phyloP scores from a whole-genome alignment of 768 basidiomycete species.

The Candolleomyces eurysporus region DNA sequence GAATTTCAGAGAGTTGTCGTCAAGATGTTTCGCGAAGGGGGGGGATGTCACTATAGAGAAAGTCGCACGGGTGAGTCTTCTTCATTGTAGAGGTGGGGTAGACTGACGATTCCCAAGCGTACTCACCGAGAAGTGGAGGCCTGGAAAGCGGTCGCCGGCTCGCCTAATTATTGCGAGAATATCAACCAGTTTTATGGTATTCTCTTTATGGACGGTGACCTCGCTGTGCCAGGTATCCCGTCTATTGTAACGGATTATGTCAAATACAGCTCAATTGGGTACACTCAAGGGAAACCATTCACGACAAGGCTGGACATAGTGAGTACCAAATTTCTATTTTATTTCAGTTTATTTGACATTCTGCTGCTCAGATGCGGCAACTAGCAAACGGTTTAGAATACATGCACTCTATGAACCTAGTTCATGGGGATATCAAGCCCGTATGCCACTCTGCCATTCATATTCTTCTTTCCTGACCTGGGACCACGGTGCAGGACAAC shows the following conservation, averaged over 20 bases:
- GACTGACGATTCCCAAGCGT: too few relatives aligned
- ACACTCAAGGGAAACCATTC: neutral
- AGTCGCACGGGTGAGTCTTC: too few relatives aligned
- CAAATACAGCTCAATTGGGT: neutral
- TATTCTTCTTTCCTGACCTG: neutral
- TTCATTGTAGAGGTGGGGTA: too few relatives aligned
- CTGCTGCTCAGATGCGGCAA: neutral
- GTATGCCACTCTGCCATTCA: neutral
- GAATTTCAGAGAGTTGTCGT: too few relatives aligned
- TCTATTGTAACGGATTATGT: neutral
- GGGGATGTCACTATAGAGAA: too few relatives aligned
- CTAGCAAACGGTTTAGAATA: neutral
- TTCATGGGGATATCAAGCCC: slow-evolving; percentile 1
- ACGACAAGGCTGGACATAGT: neutral
- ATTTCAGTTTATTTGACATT: too few relatives aligned
- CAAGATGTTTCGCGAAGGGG: too few relatives aligned
- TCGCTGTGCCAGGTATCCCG: neutral
- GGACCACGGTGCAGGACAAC: neutral
- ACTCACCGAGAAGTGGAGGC: too few relatives aligned
- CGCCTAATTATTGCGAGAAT: too few relatives aligned
- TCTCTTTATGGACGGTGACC: neutral
- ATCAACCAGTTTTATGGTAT: neutral
- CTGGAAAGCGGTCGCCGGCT: too few relatives aligned
- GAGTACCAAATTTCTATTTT: neutral
- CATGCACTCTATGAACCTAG: neutral